Base-by-base conservation (phyloP, 2,329 filamentous ascomycete genomes). In the Coniochaeta sp. region DNA sequence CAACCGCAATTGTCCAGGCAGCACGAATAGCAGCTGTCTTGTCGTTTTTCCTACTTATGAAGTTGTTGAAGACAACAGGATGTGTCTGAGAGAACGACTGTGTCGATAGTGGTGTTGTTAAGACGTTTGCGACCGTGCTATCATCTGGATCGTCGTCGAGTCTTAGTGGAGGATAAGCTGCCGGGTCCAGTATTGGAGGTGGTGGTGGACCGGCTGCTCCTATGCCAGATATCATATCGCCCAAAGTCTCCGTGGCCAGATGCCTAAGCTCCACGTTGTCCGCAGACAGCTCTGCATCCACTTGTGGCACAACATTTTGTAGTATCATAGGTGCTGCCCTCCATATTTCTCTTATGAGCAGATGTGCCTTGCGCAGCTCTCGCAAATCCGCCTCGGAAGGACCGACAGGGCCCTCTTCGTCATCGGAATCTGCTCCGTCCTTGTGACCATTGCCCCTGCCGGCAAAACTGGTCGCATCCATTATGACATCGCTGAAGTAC, bases 401-500 rank as follows among this genome's bases (percentile, higher is more conserved):
- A 0, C 87, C 89, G 33, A 77, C 74, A 16, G 79, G 75, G 11
- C 69, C 74, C 55, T 84, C 80, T 59, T 90, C 84, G 57, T 89
- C 86, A 62, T 89, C 84, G 0, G 79, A 82, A 22, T 89, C 87
- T 28, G 83, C 83, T 19, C 80, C 78, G 43, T 81, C 82, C 62
- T 82, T 83, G 60, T 81, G 78, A 5, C 83, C 84, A 64, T 86
- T 88, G 59, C 78, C 64, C 66, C 82, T 79, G 11, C 77, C 77
- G 22, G 77, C 78, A 54, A 84, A 81, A 14, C 79, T 84, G 40
- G 87, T 92, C 3, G 92, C 90, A 70, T 97, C 92, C 63, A 98
- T 87, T 61, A 99, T 96, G 58, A 98, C 92, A 60, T 96, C 92
- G 74, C 92, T 96, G 72, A 99, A 99, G 73, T 98, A 99, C 69